phyloP scores from a whole-genome alignment of 192 early-diverging fungal species.

The Ambispora gerdemannii region DNA sequence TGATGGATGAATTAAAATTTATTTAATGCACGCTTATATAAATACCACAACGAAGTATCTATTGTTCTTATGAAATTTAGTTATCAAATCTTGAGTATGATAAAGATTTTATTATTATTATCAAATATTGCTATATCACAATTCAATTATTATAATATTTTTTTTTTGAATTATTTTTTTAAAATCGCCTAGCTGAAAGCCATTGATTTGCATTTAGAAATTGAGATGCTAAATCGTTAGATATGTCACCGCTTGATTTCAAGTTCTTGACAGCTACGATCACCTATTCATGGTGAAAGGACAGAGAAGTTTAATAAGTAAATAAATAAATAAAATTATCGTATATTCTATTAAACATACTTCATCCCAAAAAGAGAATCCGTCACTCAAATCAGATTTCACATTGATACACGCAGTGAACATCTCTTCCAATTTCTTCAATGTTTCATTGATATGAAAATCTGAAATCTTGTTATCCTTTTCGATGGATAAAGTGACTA shows the following conservation, averaged over 20 bases:
- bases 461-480: constrained; percentile 12
- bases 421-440: constrained; percentile 40
- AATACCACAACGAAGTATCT: no score
- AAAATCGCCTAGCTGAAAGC: constrained; percentile 22
- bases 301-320: not conserved
- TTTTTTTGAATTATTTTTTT: no score
- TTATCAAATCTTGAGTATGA: no score
- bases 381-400: constrained; percentile 46
- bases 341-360: constrained; percentile 12
- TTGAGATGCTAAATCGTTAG: constrained; percentile 18
- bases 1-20: no score
- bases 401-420: constrained; percentile 42
- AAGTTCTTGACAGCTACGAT: constrained; percentile 15
- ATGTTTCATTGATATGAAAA: constrained; percentile 30
- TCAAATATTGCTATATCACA: no score
- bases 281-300: not conserved
- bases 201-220: constrained; percentile 28
- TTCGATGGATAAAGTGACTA: constrained; percentile 27
- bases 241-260: not conserved
- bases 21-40: no score
- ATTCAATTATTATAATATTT: no score
- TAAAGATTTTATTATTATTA: no score
- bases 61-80: no score
- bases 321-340: not conserved
- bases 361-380: constrained; percentile 51